These are phyloP conservation scores for Populus simonii DNA, from an alignment of 345 rosid species.

Conservation along the genomic window DNA sequence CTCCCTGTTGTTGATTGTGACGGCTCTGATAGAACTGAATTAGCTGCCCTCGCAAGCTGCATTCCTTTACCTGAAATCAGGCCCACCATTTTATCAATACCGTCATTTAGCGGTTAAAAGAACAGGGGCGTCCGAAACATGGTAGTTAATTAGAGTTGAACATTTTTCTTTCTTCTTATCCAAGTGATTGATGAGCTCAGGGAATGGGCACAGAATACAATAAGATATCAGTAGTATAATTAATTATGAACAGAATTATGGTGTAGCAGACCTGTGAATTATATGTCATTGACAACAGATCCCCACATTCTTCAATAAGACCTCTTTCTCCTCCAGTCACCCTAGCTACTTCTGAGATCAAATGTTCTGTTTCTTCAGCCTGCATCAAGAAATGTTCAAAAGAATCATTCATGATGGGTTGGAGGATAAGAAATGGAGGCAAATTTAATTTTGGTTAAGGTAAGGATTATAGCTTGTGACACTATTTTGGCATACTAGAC, in stretches of 20 bases:
- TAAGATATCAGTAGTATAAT: background rate
- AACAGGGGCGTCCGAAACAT: too few relatives aligned
- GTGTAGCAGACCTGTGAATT: conserved; percentile 50
- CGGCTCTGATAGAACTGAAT: conserved; percentile 45
- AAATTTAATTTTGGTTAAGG: background rate
- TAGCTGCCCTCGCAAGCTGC: conserved; percentile 60
- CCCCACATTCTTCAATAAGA: conserved; percentile 63
- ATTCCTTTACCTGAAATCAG: conserved; percentile 63
- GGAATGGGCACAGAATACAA: background rate
- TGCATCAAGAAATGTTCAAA: conserved; percentile 28
- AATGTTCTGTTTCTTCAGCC: conserved; percentile 63
- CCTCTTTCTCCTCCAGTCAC: conserved; percentile 58
- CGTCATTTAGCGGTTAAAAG: too few relatives aligned
- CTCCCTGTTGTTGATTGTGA: background rate
- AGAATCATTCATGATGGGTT: background rate
- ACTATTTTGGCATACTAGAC: background rate
- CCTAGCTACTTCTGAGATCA: conserved; percentile 69
- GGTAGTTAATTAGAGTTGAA: background rate
- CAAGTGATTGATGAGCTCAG: too few relatives aligned
- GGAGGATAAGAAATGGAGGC: background rate
- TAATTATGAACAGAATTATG: background rate
- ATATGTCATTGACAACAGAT: conserved; percentile 42
- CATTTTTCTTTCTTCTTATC: too few relatives aligned
- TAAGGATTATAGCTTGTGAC: background rate
- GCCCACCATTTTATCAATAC: background rate